Percentiles rank a stretch among this genome's conserved stretches.
These are phyloP conservation scores for Lasiosphaeria hispida DNA, from an alignment of 495 filamentous ascomycete genomes.

Conservation along the genomic window DNA sequence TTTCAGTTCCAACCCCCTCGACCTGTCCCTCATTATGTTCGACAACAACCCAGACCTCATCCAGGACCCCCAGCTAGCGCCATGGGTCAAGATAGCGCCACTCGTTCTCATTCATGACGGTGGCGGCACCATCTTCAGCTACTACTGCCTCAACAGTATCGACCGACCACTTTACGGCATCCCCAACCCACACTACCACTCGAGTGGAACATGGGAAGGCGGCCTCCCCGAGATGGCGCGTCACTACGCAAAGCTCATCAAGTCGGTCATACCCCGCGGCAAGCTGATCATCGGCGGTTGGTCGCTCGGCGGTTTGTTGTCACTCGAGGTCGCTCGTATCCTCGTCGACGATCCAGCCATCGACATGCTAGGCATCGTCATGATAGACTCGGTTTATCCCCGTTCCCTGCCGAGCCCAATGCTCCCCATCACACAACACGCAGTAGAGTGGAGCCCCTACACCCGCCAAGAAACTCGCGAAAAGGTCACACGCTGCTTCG, in stretches of 20 bases:
- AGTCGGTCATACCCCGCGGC: constrained; percentile 27
- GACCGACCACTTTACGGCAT: constrained; percentile 37
- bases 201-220: constrained; percentile 27
- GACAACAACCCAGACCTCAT: constrained; percentile 26
- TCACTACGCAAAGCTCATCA: constrained; percentile 33
- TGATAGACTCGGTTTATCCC: constrained; percentile 45
- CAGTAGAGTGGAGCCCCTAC: constrained; percentile 25
- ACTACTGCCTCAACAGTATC: constrained; percentile 36
- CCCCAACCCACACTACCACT: constrained; percentile 35
- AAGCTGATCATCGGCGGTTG: constrained; percentile 41
- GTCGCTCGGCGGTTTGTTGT: constrained; percentile 44
- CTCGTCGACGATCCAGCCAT: constrained; percentile 28
- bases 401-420: neutral
- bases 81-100: constrained; percentile 20
- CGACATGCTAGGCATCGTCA: constrained; percentile 39
- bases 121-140: constrained; percentile 41
- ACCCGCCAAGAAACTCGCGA: constrained; percentile 39
- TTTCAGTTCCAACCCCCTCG: neutral
- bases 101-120: constrained; percentile 45
- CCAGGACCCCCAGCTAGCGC: constrained; percentile 13
- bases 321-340: constrained; percentile 39
- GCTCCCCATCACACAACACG: constrained; percentile 22
- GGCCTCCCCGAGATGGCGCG: constrained; percentile 38
- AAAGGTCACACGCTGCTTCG: constrained; percentile 33
- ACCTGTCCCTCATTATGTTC: constrained; percentile 21